Evolutionary conservation across 805 yeast genomes (phyloP).

Genomic region (Diddensiella transvaalensis): DNA sequence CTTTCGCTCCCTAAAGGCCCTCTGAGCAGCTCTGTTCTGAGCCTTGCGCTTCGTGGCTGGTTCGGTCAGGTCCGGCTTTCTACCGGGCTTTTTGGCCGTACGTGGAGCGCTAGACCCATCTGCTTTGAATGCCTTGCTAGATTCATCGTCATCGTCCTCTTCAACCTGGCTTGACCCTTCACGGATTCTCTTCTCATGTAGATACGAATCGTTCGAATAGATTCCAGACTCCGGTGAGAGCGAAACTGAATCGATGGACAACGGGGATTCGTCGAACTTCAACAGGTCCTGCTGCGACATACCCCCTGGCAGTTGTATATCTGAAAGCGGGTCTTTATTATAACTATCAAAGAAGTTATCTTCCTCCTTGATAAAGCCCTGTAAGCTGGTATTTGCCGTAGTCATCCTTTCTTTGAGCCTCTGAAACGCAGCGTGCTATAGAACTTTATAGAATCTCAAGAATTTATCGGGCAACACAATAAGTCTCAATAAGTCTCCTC

Average conservation of each 20-base stretch:
- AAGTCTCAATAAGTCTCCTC: too few species aligned
- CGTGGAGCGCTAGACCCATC: background rate
- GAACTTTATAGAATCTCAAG: too few species aligned
- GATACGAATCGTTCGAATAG: background rate
- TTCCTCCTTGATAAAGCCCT: constrained; percentile 17
- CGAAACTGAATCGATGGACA: constrained; percentile 16
- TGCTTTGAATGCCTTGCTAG: constrained; percentile 10
- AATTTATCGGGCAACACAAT: background rate
- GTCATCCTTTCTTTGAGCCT: constrained; percentile 7
- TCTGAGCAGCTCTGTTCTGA: constrained; percentile 97
- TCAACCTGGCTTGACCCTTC: background rate
- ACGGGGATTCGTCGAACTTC: constrained; percentile 11
- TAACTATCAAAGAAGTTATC: constrained; percentile 11
- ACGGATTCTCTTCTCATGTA: constrained; percentile 10
- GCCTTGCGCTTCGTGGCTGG: constrained; percentile 90
- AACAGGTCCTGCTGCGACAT: background rate
- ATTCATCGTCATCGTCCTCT: constrained; percentile 1
- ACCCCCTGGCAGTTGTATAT: background rate
- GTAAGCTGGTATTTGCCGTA: constrained; percentile 14
- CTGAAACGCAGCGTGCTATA: too few species aligned
- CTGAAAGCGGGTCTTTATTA: background rate
- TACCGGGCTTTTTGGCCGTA: constrained; percentile 50
- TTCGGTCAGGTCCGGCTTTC: constrained; percentile 74
- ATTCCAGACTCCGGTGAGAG: constrained; percentile 8
- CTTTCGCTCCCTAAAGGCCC: constrained; percentile 93